A percentile compares a stretch with the other conserved stretches of the same genome.
phyloP scores from a whole-genome alignment of 2,329 filamentous ascomycete genomes.

The Myrmaecium sp. region DNA sequence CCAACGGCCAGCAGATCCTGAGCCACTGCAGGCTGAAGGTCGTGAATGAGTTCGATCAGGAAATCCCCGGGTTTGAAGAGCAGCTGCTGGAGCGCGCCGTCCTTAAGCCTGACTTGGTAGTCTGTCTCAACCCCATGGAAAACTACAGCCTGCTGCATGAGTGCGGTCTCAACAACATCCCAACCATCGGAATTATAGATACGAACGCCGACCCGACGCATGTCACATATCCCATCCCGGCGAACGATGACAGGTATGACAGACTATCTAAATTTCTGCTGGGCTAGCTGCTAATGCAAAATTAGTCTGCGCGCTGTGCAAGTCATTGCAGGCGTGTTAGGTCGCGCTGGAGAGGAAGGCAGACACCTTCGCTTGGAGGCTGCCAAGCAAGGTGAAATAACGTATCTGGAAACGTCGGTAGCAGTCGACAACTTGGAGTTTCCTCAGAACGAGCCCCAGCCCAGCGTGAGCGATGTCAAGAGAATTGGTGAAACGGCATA shows the following conservation, averaged over 20 bases:
- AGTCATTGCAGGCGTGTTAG: conserved; percentile 71
- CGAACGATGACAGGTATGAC: conserved; percentile 75
- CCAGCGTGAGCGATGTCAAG: too few relatives aligned
- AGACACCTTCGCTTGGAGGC: conserved; percentile 47
- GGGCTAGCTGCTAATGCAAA: conserved; percentile 8
- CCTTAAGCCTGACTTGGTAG: conserved; percentile 73
- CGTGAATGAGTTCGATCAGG: conserved; percentile 57
- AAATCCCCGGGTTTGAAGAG: conserved; percentile 45
- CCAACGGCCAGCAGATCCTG: conserved; percentile 85
- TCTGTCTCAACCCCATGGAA: conserved; percentile 83
- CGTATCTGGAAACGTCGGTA: too few relatives aligned
- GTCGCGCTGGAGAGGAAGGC: conserved; percentile 66
- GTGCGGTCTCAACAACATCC: conserved; percentile 73
- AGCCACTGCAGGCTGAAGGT: conserved; percentile 51
- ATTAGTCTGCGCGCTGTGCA: conserved; percentile 64
- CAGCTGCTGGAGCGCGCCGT: conserved; percentile 47
- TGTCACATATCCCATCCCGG: conserved; percentile 92
- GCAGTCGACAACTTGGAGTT: too few relatives aligned
- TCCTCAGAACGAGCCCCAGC: too few relatives aligned
- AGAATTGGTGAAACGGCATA: too few relatives aligned
- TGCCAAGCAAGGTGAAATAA: conserved; percentile 44
- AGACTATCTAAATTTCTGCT: neutral
- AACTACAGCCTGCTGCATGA: conserved; percentile 84
- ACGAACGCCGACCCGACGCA: conserved; percentile 83
- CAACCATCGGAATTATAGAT: conserved; percentile 88